These are phyloP conservation scores for Globisporangium cystogenes DNA, from an alignment of 352 stramenopile genomes.

Conservation along the genomic window DNA sequence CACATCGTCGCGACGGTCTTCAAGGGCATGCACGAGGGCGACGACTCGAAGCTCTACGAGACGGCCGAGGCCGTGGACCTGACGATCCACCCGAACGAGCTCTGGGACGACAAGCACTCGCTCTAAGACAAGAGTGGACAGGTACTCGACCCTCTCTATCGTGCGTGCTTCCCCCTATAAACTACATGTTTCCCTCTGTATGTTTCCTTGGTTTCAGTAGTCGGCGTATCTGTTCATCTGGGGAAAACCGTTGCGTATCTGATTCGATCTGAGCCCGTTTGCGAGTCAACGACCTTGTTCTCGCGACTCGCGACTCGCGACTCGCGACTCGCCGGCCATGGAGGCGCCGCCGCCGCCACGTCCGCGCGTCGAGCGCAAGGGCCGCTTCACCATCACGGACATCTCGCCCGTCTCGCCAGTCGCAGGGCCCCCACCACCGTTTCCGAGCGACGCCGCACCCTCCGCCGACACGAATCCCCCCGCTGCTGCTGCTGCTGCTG, in stretches of 20 bases:
- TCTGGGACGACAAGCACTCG: conserved; percentile 46
- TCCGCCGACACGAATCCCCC: too few relatives aligned
- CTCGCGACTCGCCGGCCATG: conserved; percentile 13
- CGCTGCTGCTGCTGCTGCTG: not conserved
- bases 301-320: not conserved
- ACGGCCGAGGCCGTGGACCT: conserved; percentile 68
- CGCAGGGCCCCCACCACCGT: conserved; percentile 15
- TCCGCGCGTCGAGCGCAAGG: conserved; percentile 62
- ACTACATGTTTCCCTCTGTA: not conserved
- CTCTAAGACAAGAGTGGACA: not conserved
- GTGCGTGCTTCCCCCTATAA: not conserved
- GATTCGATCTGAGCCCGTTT: not conserved
- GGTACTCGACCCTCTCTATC: not conserved
- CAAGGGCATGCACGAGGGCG: conserved; percentile 57
- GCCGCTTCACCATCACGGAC: conserved; percentile 82
- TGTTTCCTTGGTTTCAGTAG: not conserved
- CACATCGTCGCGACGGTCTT: conserved; percentile 78
- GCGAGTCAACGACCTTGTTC: not conserved
- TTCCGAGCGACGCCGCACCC: not conserved
- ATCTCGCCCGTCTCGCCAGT: conserved; percentile 51
- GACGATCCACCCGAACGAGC: conserved; percentile 64
- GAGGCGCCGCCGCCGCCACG: conserved; percentile 22
- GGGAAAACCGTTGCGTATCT: too few relatives aligned
- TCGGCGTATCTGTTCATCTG: not conserved
- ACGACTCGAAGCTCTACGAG: conserved; percentile 66